A percentile compares a stretch with the other conserved stretches of the same genome.
Evolutionary conservation across 495 filamentous ascomycete species (phyloP).

Genomic region (Aspergillus cristatus): DNA sequence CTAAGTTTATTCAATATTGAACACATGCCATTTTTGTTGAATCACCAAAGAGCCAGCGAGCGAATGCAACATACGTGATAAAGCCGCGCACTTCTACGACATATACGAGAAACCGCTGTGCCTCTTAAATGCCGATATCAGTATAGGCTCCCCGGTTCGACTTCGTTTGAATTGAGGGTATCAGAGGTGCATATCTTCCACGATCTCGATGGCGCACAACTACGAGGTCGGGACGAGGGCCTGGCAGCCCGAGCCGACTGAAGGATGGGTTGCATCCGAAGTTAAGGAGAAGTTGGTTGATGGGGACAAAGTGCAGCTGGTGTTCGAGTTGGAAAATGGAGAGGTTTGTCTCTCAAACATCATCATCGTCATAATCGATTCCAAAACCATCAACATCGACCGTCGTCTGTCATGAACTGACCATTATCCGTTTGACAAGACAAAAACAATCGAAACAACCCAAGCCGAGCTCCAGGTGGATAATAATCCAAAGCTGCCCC

Average conservation of each 20-base stretch:
- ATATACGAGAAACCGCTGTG: too few relatives aligned
- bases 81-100: too few relatives aligned
- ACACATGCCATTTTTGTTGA: too few relatives aligned
- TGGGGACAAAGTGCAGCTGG: conserved; percentile 76
- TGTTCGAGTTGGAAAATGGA: conserved; percentile 83
- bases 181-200: background rate
- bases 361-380: too few relatives aligned
- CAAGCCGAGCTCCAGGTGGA: conserved; percentile 68
- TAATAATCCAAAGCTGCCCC: conserved; percentile 62
- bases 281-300: conserved; percentile 77
- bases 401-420: conserved; percentile 15
- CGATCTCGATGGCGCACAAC: conserved; percentile 70
- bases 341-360: conserved; percentile 54
- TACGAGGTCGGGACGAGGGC: conserved; percentile 97
- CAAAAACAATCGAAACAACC: conserved; percentile 73
- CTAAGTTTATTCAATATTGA: conserved; percentile 3
- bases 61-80: too few relatives aligned
- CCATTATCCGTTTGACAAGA: conserved; percentile 36
- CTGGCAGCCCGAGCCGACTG: conserved; percentile 92
- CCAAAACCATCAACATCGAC: too few relatives aligned
- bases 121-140: too few relatives aligned
- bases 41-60: too few relatives aligned
- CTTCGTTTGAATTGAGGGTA: conserved; percentile 2
- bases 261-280: conserved; percentile 96
- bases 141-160: background rate